Evolutionary conservation across 768 basidiomycete genomes (phyloP).

Genomic region (Amanita exitialis): DNA sequence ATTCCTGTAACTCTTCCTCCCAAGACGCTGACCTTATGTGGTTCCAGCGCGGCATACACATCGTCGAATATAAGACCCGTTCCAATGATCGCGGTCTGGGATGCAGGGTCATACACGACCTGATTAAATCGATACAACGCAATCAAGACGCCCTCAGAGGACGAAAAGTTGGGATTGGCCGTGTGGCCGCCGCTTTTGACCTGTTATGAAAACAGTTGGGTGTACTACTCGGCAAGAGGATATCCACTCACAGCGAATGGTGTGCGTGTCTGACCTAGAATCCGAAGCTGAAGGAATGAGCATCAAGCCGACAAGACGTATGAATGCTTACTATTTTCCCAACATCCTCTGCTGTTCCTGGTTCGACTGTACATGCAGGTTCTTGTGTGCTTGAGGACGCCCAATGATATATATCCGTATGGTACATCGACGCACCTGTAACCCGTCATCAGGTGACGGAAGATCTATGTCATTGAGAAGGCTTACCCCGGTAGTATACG

Average conservation of each 20-base stretch:
- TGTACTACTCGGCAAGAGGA: neutral
- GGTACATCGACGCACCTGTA: neutral
- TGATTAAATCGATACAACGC: constrained; percentile 29
- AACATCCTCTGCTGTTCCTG: constrained; percentile 2
- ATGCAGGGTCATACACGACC: constrained; percentile 20
- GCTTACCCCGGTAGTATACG: constrained; percentile 8
- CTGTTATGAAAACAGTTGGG: constrained; percentile 14
- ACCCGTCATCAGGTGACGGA: neutral
- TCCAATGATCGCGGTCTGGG: constrained; percentile 21
- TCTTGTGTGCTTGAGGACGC: neutral
- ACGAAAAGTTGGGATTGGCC: constrained; percentile 35
- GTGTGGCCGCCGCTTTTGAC: constrained; percentile 43
- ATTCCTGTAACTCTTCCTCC: constrained; percentile 39
- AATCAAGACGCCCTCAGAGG: constrained; percentile 40
- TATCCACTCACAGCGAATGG: neutral
- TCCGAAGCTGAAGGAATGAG: neutral
- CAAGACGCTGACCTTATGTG: constrained; percentile 31
- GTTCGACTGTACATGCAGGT: constrained; percentile 4
- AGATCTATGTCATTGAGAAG: constrained; percentile 1
- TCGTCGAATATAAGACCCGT: constrained; percentile 40
- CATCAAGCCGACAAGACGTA: neutral
- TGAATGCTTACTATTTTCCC: neutral
- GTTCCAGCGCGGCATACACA: constrained; percentile 31
- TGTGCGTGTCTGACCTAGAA: neutral
- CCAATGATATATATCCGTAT: constrained; percentile 3